Conservation (phyloP, 139 green algal genomes). For the Tetradesmus obliquus region DNA sequence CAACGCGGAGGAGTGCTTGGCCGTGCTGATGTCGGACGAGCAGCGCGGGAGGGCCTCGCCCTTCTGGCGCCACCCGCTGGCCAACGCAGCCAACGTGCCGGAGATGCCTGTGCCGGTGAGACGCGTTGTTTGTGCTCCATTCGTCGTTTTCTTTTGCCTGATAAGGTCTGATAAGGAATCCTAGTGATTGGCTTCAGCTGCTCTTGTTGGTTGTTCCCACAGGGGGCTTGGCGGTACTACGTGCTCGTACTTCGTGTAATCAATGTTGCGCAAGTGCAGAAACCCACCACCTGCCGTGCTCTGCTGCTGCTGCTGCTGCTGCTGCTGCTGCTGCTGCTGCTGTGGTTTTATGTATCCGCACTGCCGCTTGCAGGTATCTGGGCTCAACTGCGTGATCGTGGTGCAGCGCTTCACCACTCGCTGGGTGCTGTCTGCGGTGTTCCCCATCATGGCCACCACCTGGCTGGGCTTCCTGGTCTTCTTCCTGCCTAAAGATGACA, state of each 20-base stretch:
- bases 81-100: background rate
- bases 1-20: background rate
- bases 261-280: too few relatives aligned
- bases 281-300: too few relatives aligned
- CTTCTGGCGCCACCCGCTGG: conserved; percentile 26
- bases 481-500: conserved; percentile 43
- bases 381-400: conserved; percentile 37
- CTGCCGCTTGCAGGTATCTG: background rate
- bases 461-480: conserved; percentile 46
- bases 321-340: background rate
- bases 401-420: conserved; percentile 31
- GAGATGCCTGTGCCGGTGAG: conserved; percentile 14
- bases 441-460: conserved; percentile 45
- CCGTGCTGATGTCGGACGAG: background rate
- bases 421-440: conserved; percentile 32
- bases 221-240: too few relatives aligned
- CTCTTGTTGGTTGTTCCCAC: too few relatives aligned
- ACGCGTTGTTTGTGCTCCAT: too few relatives aligned
- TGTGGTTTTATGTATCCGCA: too few relatives aligned
- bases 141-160: too few relatives aligned
- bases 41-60: background rate
- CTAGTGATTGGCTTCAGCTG: too few relatives aligned
- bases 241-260: too few relatives aligned
- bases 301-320: too few relatives aligned
- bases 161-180: too few relatives aligned